Evolutionary conservation across 306 rosid genomes (phyloP).

Genomic region (Sicyos baderoa): DNA sequence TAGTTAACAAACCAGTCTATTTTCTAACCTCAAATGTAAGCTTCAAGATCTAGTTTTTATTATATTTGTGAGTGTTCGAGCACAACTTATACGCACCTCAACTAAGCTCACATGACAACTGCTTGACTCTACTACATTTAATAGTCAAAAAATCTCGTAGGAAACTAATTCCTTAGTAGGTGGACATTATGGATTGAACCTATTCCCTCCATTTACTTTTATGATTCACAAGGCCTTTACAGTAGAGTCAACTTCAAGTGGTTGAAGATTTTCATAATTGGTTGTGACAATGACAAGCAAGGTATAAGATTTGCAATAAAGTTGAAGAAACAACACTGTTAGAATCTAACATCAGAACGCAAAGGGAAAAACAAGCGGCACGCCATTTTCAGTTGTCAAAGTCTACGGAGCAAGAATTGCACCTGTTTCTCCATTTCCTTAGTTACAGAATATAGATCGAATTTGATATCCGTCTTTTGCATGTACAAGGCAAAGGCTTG

Average conservation of each 20-base stretch:
- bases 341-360: neutral
- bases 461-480: slow-evolving; percentile 89
- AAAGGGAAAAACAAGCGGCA: neutral
- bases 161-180: too few relatives aligned
- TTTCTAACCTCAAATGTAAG: slow-evolving; percentile 1
- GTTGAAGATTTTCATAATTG: neutral
- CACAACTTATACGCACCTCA: too few relatives aligned
- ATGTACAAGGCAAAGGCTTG: slow-evolving; percentile 85
- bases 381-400: neutral
- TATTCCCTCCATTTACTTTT: too few relatives aligned
- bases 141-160: too few relatives aligned
- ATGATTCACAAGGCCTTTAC: too few relatives aligned
- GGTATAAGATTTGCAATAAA: neutral
- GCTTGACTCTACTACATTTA: too few relatives aligned
- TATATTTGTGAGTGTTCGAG: too few relatives aligned
- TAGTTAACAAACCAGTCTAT: neutral
- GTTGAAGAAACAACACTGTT: neutral
- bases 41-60: too few relatives aligned
- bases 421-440: slow-evolving; percentile 98
- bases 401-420: slow-evolving; percentile 15
- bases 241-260: too few relatives aligned
- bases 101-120: too few relatives aligned
- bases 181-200: too few relatives aligned
- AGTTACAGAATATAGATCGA: slow-evolving; percentile 82
- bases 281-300: neutral